phyloP scores from a whole-genome alignment of 257 asterid genomes.

The Petunia axillaris region DNA sequence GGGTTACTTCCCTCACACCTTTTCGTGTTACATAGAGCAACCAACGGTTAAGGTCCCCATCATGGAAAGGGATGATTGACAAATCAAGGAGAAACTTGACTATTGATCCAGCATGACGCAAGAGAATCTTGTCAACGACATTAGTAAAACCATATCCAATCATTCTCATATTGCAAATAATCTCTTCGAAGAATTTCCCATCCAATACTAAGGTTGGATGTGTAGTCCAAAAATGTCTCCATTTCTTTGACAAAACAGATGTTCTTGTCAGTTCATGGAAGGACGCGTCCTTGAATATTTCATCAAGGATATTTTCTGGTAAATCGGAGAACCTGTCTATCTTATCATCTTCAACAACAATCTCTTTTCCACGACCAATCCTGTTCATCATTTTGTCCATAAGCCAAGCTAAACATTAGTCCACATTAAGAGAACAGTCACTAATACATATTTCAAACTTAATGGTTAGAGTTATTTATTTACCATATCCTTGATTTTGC shows the following conservation, averaged over 20 bases:
- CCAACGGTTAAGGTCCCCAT: slow-evolving; percentile 11
- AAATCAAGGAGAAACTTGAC: not conserved
- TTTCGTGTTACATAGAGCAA: not conserved
- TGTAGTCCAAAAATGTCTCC: not conserved
- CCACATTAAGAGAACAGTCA: too few relatives aligned
- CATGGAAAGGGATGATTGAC: not conserved
- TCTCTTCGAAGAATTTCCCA: not conserved
- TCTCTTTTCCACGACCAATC: not conserved
- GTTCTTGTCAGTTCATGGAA: not conserved
- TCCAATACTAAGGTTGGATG: not conserved
- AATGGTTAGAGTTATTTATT: too few relatives aligned
- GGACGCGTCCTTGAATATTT: not conserved
- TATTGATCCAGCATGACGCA: slow-evolving; percentile 3
- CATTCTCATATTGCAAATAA: not conserved
- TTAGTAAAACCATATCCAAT: not conserved
- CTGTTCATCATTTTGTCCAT: not conserved
- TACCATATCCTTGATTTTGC: too few relatives aligned
- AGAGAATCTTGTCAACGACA: not conserved
- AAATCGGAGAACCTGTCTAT: not conserved
- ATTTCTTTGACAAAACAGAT: not conserved
- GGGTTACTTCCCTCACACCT: not conserved
- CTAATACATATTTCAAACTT: too few relatives aligned
- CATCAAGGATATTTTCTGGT: not conserved
- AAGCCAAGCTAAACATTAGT: too few relatives aligned
- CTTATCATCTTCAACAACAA: not conserved